Evolutionary conservation across 2,329 filamentous ascomycete species (phyloP).

Genomic region (Sordariomycetes sp.): DNA sequence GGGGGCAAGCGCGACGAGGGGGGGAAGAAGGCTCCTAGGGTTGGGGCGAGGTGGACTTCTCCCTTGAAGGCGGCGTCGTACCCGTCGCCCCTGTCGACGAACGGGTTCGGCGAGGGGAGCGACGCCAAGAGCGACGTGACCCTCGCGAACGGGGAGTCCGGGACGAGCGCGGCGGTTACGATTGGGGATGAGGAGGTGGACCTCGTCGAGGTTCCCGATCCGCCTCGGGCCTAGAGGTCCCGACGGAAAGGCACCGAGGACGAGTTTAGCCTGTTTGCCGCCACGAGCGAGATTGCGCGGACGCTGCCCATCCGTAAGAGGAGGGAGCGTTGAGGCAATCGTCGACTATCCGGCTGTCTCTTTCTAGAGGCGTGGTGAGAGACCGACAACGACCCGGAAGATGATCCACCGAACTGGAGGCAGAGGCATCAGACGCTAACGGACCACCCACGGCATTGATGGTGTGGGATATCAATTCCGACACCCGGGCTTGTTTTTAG

Average conservation of each 20-base stretch:
- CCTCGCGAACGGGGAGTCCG: neutral
- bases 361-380: too few relatives aligned
- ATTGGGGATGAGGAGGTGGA: neutral
- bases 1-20: constrained; percentile 10
- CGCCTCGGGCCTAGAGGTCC: neutral
- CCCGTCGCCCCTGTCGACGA: neutral
- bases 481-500: too few relatives aligned
- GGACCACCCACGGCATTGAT: too few relatives aligned
- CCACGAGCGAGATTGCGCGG: neutral
- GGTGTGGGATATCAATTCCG: too few relatives aligned
- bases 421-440: too few relatives aligned
- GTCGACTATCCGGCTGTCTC: too few relatives aligned
- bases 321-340: too few relatives aligned
- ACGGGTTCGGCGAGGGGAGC: neutral
- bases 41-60: neutral
- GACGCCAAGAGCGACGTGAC: neutral
- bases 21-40: neutral
- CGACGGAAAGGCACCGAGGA: neutral
- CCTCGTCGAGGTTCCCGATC: neutral
- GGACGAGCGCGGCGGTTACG: too few relatives aligned
- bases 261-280: neutral
- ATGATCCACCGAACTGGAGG: too few relatives aligned
- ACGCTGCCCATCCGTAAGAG: neutral
- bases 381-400: too few relatives aligned
- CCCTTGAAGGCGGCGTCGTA: neutral